Evolutionary conservation across 371 early-diverging fungal species (phyloP), one percentile per base, ranked within the genome.

Genomic region (Mortierella sp.): DNA sequence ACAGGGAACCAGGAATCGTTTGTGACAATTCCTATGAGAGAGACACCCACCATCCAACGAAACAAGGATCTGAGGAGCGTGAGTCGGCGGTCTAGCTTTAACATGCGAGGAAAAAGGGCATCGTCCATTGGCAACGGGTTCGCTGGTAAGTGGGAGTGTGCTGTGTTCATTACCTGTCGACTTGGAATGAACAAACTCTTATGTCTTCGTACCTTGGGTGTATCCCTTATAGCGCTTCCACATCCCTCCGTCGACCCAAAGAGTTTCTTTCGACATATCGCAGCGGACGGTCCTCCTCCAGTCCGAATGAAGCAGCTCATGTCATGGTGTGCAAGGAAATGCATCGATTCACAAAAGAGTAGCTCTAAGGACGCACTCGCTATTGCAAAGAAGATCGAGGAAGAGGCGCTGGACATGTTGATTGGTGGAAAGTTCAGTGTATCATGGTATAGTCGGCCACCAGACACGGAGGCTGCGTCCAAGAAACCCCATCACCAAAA

Each of bases 301-400:
- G 60, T 89, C 1, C 84, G 91, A 3, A 86, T 92, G 82, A 80
- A 88, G 4, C 91, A 91, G 65, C 80, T 92, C 27, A 72, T 92
- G 28, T 67, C 86, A 19, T 92, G 92, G 92, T 86, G 89, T 52
- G 80, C 81, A 21, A 59, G 78, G 24, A 63, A 63, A 43, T 40
- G 51, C 8, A 77, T 73, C 12, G 78, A 77, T 34, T 34, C 51
- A 9, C 77, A 76, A 29, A 68, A 34, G 55, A 62, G 21, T 37
- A 57, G 34, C 37, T 49, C 81, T 46, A 25, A 59, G 48, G 47
- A 21, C 13, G 51, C 69, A 61, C 54, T 64, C 67, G 64, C 51
- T 55, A 52, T 81, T 63, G 58, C 81, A 40, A 77, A 68, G 24
- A 67, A 70, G 37, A 64, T 83, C 22, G 72, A 83, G 60, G 85